Evolutionary conservation across 371 early-diverging fungal species (phyloP).

Genomic region (Mucor irregularis): DNA sequence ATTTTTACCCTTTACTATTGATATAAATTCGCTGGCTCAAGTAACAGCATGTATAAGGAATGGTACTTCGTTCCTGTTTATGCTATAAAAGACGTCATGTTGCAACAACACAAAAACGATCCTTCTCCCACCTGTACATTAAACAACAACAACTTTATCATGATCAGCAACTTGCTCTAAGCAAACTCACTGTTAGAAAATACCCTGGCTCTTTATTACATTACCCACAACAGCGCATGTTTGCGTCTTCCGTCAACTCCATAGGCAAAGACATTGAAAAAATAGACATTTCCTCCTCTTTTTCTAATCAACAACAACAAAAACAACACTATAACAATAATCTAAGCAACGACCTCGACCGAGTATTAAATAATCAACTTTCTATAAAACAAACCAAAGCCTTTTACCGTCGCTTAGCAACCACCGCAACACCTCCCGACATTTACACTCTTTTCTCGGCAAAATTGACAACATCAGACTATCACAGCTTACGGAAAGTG

Average conservation of each 20-base stretch:
- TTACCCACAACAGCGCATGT: neutral
- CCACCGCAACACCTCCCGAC: neutral
- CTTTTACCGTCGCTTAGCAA: slow-evolving; percentile 2
- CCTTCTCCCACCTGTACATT: too few species aligned
- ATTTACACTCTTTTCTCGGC: neutral
- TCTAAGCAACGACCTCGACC: neutral
- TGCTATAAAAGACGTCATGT: slow-evolving; percentile 21
- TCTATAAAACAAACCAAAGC: neutral
- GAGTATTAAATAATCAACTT: neutral
- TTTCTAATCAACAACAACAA: neutral
- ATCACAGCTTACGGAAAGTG: neutral
- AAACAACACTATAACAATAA: neutral
- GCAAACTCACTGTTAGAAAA: slow-evolving; percentile 1
- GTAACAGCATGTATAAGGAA: slow-evolving; percentile 30
- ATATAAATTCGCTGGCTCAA: neutral
- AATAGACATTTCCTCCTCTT: neutral
- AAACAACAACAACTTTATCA: too few species aligned
- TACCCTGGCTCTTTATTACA: slow-evolving; percentile 11
- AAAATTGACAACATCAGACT: neutral
- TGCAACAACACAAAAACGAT: too few species aligned
- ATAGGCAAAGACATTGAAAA: neutral
- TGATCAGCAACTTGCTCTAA: too few species aligned
- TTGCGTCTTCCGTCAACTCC: neutral
- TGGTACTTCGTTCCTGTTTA: slow-evolving; percentile 32
- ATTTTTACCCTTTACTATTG: too few species aligned